A percentile compares a stretch with the other conserved stretches of the same genome.
Conservation (phyloP, 2,329 filamentous ascomycete genomes). For the Daldinia sp. region DNA sequence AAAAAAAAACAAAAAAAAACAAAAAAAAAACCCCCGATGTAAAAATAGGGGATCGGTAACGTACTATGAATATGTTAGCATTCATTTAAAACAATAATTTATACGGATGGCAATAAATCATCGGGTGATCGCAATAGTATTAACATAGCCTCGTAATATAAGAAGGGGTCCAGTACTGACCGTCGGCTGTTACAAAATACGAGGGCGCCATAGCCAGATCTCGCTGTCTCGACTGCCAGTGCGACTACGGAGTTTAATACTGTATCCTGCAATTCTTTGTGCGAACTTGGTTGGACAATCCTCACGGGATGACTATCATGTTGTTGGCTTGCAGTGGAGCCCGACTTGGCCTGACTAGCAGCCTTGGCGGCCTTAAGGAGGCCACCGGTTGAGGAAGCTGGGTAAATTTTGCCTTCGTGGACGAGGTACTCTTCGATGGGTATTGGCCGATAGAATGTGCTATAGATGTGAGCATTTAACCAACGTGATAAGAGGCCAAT, state of each 20-base stretch:
- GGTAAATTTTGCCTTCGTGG: slow-evolving; percentile 73
- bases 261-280: slow-evolving; percentile 70
- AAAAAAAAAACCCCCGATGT: neutral
- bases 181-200: slow-evolving; percentile 76
- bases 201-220: slow-evolving; percentile 73
- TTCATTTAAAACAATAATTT: neutral
- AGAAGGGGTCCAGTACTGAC: slow-evolving; percentile 3
- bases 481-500: slow-evolving; percentile 73
- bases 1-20: too few species aligned
- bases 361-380: slow-evolving; percentile 59
- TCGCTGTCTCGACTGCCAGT: slow-evolving; percentile 72
- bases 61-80: slow-evolving; percentile 27
- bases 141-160: neutral
- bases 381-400: slow-evolving; percentile 64
- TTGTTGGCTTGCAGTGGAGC: slow-evolving; percentile 46
- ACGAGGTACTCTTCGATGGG: slow-evolving; percentile 79
- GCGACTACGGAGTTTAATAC: slow-evolving; percentile 76
- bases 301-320: slow-evolving; percentile 54
- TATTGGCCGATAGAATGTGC: slow-evolving; percentile 77
- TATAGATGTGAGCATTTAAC: slow-evolving; percentile 75
- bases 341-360: slow-evolving; percentile 58
- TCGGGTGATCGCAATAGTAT: neutral
- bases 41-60: slow-evolving; percentile 3
- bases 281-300: slow-evolving; percentile 62
- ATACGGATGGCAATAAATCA: neutral